phyloP scores from a whole-genome alignment of 1,139 yeast genomes.

The Scheffersomyces segobiensis region DNA sequence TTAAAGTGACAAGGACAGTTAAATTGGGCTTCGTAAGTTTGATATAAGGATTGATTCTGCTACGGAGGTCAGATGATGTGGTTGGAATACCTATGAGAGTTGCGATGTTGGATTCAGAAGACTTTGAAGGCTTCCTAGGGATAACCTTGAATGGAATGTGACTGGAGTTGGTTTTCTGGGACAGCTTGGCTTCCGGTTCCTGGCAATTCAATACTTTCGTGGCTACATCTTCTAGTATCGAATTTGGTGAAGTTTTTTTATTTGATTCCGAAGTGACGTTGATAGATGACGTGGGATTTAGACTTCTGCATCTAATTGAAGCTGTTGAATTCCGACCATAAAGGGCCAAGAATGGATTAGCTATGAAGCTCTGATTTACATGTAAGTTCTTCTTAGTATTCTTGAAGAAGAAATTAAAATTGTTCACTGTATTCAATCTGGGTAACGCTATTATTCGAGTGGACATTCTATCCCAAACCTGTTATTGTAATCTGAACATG shows the following conservation, averaged over 20 bases:
- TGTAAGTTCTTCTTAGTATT: slow-evolving; percentile 34
- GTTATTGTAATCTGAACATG: not conserved
- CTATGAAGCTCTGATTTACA: slow-evolving; percentile 36
- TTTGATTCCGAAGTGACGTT: not conserved
- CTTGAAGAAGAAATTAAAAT: slow-evolving; percentile 42
- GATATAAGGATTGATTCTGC: slow-evolving; percentile 57
- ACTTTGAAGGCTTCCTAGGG: slow-evolving; percentile 22
- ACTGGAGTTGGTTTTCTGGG: slow-evolving; percentile 18
- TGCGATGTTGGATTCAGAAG: slow-evolving; percentile 1
- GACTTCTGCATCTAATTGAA: not conserved
- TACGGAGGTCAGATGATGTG: slow-evolving; percentile 24
- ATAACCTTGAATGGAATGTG: slow-evolving; percentile 64
- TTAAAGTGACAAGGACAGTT: slow-evolving; percentile 82
- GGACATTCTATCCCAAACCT: slow-evolving; percentile 17
- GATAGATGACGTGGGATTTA: not conserved
- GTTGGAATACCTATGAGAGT: slow-evolving; percentile 10
- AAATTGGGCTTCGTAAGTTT: slow-evolving; percentile 87
- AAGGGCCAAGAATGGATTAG: slow-evolving; percentile 28
- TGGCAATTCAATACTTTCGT: slow-evolving; percentile 42
- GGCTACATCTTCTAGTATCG: slow-evolving; percentile 29
- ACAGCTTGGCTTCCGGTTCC: slow-evolving; percentile 31
- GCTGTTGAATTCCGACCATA: not conserved
- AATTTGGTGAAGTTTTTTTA: slow-evolving; percentile 1
- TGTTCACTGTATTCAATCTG: slow-evolving; percentile 28
- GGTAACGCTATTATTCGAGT: slow-evolving; percentile 23